Evolutionary conservation across 495 filamentous ascomycete species (phyloP).

Genomic region (Penicillium parvum): DNA sequence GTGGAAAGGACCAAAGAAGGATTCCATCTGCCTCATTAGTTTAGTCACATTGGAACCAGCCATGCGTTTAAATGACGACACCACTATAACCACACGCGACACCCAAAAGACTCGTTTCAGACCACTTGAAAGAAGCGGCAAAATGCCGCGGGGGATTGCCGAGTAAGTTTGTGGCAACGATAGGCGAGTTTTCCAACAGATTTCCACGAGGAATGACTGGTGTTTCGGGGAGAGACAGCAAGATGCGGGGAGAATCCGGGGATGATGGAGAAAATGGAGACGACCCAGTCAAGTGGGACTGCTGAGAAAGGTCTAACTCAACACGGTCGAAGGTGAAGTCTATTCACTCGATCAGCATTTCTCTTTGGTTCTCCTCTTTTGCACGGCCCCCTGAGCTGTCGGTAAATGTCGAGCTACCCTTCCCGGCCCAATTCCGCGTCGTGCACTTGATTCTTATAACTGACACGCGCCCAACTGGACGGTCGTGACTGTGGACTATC

Average conservation of each 20-base stretch:
- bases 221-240: neutral
- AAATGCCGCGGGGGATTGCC: slow-evolving; percentile 9
- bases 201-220: too few species aligned
- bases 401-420: slow-evolving; percentile 1
- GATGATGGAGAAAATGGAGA: too few species aligned
- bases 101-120: neutral
- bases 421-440: slow-evolving; percentile 14
- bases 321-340: too few species aligned
- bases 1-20: too few species aligned
- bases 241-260: slow-evolving; percentile 13
- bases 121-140: slow-evolving; percentile 1
- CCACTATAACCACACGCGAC: neutral
- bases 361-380: too few species aligned
- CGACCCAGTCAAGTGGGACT: too few species aligned
- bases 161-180: slow-evolving; percentile 9
- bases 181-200: slow-evolving; percentile 4
- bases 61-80: slow-evolving; percentile 1
- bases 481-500: too few species aligned
- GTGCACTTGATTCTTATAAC: neutral
- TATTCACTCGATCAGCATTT: too few species aligned
- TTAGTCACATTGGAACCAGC: too few species aligned
- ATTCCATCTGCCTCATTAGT: too few species aligned
- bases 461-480: too few species aligned
- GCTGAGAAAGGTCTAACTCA: too few species aligned
- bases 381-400: slow-evolving; percentile 3